phyloP scores from a whole-genome alignment of 2,329 filamentous ascomycete species.

The Endothia cerciana region DNA sequence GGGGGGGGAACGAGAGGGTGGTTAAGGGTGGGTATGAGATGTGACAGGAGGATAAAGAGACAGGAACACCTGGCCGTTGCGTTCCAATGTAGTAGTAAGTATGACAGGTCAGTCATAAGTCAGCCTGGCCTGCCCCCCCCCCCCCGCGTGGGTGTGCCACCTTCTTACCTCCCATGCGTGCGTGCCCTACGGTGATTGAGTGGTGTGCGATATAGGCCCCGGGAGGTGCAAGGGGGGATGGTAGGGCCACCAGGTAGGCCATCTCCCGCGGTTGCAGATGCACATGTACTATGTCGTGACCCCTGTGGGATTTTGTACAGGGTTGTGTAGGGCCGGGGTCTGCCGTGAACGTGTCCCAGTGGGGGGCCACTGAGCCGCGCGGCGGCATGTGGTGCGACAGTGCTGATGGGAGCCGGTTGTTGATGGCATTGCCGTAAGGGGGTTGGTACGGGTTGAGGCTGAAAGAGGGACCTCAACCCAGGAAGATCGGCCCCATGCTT shows the following conservation, averaged over 20 bases:
- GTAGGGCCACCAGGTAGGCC: background rate
- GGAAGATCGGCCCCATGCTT: background rate
- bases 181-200: background rate
- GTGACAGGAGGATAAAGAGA: background rate
- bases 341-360: background rate
- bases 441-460: conserved; percentile 7
- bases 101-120: background rate
- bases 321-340: background rate
- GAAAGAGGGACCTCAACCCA: background rate
- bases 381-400: conserved; percentile 1
- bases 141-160: background rate
- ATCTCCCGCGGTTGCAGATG: background rate
- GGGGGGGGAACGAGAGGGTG: background rate
- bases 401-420: background rate
- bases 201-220: conserved; percentile 3
- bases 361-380: background rate
- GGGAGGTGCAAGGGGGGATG: background rate
- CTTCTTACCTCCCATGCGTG: background rate
- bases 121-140: background rate
- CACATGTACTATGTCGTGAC: background rate
- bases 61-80: too few species aligned
- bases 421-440: background rate
- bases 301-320: background rate
- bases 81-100: too few species aligned
- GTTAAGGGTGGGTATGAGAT: background rate